phyloP scores from a whole-genome alignment of 192 early-diverging fungal genomes.

The Backusella tuberculispora region DNA sequence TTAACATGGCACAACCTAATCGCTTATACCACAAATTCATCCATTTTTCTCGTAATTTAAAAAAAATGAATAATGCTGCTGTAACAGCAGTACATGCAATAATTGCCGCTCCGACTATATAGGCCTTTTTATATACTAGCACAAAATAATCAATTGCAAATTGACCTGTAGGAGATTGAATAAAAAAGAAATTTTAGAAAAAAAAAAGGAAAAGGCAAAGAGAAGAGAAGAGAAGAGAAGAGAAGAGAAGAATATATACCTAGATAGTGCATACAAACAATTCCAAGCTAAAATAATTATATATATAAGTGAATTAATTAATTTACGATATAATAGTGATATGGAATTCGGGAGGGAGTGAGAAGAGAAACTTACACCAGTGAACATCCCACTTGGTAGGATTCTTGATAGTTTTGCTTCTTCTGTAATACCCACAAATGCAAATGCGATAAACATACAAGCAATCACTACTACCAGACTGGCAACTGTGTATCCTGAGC shows the following conservation, averaged over 20 bases:
- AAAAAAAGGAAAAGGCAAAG: neutral
- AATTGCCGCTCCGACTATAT: conserved; percentile 40
- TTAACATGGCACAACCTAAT: conserved; percentile 48
- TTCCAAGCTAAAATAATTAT: conserved; percentile 27
- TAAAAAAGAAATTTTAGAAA: neutral
- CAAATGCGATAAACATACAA: conserved; percentile 41
- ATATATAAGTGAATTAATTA: neutral
- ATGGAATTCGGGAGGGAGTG: too few relatives aligned
- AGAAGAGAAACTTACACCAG: conserved; percentile 32
- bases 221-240: neutral
- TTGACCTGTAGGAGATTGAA: conserved; percentile 34
- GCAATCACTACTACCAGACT: conserved; percentile 39
- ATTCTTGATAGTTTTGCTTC: conserved; percentile 38
- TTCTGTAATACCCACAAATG: conserved; percentile 38
- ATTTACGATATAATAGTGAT: neutral
- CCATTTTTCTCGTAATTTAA: conserved; percentile 51
- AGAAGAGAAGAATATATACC: conserved; percentile 16
- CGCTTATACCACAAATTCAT: conserved; percentile 49
- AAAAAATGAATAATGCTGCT: conserved; percentile 51
- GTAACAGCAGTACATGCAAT: conserved; percentile 47
- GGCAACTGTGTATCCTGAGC: conserved; percentile 35
- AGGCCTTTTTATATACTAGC: conserved; percentile 26
- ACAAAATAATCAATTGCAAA: conserved; percentile 43
- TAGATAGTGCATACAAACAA: conserved; percentile 46
- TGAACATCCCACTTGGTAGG: conserved; percentile 39